Conservation (phyloP, 2,329 filamentous ascomycete species). For the Colletotrichum limetticola region DNA sequence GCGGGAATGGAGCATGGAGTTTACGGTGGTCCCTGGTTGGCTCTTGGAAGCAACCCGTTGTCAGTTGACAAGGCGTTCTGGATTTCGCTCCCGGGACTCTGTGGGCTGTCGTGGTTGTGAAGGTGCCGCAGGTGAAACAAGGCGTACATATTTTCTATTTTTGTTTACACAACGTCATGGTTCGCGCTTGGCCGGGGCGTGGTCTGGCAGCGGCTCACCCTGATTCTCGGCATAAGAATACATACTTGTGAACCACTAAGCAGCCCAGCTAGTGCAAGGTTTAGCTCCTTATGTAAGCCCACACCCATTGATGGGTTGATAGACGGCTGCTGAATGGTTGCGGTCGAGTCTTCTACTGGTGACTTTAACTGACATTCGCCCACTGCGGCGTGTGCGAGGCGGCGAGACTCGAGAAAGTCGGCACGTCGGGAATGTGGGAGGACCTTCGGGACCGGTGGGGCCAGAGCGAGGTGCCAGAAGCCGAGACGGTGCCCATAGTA, state of each 20-base stretch:
- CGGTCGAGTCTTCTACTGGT: not conserved
- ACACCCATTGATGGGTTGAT: not conserved
- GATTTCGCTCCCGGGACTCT: not conserved
- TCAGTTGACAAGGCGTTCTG: constrained; percentile 6
- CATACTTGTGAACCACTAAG: not conserved
- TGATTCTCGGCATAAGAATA: constrained; percentile 22
- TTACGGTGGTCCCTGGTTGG: not conserved
- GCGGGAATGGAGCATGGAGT: not conserved
- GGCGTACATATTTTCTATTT: constrained; percentile 31
- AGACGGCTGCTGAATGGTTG: not conserved
- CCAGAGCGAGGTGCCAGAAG: not conserved
- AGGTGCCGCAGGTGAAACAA: constrained; percentile 30
- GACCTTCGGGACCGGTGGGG: constrained; percentile 22
- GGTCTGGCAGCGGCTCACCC: not conserved
- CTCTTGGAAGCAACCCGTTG: not conserved
- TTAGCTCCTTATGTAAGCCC: constrained; percentile 21
- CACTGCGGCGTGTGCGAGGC: constrained; percentile 5
- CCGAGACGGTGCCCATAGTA: constrained; percentile 1
- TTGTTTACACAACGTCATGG: constrained; percentile 30
- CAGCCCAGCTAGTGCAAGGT: not conserved
- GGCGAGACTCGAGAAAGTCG: not conserved
- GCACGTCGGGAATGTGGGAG: constrained; percentile 26
- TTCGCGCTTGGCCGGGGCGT: not conserved
- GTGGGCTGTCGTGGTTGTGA: not conserved
- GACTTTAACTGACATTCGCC: not conserved